Evolutionary conservation across 1,139 yeast species (phyloP).

Genomic region (Hyphopichia burtonii): DNA sequence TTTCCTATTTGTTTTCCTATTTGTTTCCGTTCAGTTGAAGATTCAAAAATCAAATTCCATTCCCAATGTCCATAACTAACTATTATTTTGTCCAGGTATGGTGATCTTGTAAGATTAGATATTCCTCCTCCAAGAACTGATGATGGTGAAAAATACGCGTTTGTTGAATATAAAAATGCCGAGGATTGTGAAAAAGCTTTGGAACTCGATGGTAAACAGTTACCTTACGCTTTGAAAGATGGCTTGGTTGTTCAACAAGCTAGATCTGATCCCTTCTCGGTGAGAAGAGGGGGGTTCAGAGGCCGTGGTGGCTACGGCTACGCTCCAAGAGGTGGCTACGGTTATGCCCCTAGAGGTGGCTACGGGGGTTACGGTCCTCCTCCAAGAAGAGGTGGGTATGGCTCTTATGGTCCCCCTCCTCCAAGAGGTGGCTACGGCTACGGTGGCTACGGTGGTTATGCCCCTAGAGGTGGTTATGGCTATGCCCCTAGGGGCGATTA

Average conservation of each 20-base stretch:
- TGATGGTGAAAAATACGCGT: constrained; percentile 68
- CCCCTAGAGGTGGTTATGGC: constrained; percentile 19
- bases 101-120: constrained; percentile 64
- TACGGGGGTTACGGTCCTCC: constrained; percentile 17
- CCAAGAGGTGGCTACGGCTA: constrained; percentile 17
- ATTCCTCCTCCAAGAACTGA: constrained; percentile 69
- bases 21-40: no score
- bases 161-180: constrained; percentile 61
- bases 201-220: constrained; percentile 47
- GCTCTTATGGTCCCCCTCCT: constrained; percentile 16
- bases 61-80: constrained; percentile 2
- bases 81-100: constrained; percentile 39
- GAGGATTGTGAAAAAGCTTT: constrained; percentile 66
- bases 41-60: constrained; percentile 1
- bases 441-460: constrained; percentile 17
- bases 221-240: constrained; percentile 35
- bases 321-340: constrained; percentile 17
- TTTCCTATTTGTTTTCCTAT: constrained; percentile 4
- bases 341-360: constrained; percentile 24
- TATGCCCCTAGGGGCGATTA: constrained; percentile 13
- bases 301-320: constrained; percentile 23
- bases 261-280: constrained; percentile 51
- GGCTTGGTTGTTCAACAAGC: constrained; percentile 60
- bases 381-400: constrained; percentile 12
- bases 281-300: constrained; percentile 33